Evolutionary conservation across 129 eudicot genomes (phyloP), one percentile per base, ranked within the genome.

Genomic region (Artemisia tridentata): DNA sequence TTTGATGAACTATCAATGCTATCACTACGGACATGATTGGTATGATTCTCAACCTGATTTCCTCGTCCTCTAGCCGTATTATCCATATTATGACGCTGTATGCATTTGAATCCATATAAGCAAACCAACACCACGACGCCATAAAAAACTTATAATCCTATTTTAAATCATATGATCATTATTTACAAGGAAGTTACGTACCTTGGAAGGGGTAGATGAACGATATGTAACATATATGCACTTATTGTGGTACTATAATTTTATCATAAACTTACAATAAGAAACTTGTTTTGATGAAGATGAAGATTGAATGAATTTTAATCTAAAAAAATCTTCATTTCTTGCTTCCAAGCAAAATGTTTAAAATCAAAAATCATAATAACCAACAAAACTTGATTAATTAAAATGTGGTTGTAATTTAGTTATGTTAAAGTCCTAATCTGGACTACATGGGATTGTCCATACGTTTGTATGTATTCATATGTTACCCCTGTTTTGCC

Each of bases 381-480:
- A 56, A 10, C 62, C 62, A 56, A 56, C 69, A 64, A 64, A 64
- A 64, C 19, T 3, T 17, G 48, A 31, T 18, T 63, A 53, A 63
- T 51, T 31, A 52, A 52, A 73, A 29, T 34, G 71, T 48, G 62
- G 69, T 72, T 61, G 69, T 13, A 53, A 52, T 18, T 69, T 34
- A 9, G 73, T 68, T 68, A 51, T 47, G 68, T 72, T 50, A 51
- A 62, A 61, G 69, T 72, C 69, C 77, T 11, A 61, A 72, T 72
- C 29, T 72, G 77, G 77, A 72, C 69, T 34, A 4, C 65, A 27
- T 61, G 51, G 61, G 68, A 59, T 7, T 61, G 69, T 72, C 77
- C 77, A 61, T 72, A 60, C 77, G 51, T 61, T 72, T 61, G 62
- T 72, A 8, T 72, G 51, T 72, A 72, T 43, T 61, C 73, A 61